phyloP scores from a whole-genome alignment of 2,329 filamentous ascomycete species.

The Atkinsonella texensis region DNA sequence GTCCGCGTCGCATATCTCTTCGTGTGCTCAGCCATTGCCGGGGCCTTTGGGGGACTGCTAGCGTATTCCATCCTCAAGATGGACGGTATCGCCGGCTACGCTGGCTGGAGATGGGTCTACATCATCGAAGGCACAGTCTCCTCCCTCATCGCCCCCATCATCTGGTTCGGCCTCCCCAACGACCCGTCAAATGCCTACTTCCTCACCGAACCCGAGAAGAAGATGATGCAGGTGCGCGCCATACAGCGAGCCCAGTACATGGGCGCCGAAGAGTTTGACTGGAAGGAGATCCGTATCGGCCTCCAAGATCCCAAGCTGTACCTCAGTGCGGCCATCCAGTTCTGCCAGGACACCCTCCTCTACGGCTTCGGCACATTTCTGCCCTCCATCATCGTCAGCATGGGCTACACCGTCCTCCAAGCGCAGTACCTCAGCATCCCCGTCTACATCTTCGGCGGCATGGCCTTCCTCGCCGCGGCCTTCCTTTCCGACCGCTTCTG shows the following conservation, averaged over 20 bases:
- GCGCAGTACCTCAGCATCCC: slow-evolving; percentile 44
- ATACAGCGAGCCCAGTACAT: slow-evolving; percentile 34
- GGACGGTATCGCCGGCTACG: slow-evolving; percentile 30
- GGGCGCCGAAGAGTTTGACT: slow-evolving; percentile 35
- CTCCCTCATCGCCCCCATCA: slow-evolving; percentile 26
- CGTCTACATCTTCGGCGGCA: slow-evolving; percentile 39
- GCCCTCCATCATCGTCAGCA: slow-evolving; percentile 39
- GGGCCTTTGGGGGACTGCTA: slow-evolving; percentile 25
- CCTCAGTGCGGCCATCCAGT: slow-evolving; percentile 32
- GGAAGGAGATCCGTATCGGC: slow-evolving; percentile 35
- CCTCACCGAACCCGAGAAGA: slow-evolving; percentile 32
- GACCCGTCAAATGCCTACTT: slow-evolving; percentile 36
- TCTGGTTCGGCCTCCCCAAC: slow-evolving; percentile 36
- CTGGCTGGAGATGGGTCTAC: slow-evolving; percentile 38
- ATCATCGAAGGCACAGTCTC: slow-evolving; percentile 38
- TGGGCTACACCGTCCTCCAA: slow-evolving; percentile 38
- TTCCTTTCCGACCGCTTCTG: slow-evolving; percentile 32
- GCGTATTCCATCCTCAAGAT: slow-evolving; percentile 38
- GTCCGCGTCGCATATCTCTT: slow-evolving; percentile 36
- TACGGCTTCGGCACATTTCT: slow-evolving; percentile 49
- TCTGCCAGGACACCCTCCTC: slow-evolving; percentile 38
- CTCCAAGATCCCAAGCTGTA: slow-evolving; percentile 39
- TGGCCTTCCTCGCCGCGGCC: slow-evolving; percentile 31
- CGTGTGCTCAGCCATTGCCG: slow-evolving; percentile 38
- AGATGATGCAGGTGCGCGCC: slow-evolving; percentile 36